phyloP scores from a whole-genome alignment of 495 filamentous ascomycete species.

The Parathielavia appendiculata region DNA sequence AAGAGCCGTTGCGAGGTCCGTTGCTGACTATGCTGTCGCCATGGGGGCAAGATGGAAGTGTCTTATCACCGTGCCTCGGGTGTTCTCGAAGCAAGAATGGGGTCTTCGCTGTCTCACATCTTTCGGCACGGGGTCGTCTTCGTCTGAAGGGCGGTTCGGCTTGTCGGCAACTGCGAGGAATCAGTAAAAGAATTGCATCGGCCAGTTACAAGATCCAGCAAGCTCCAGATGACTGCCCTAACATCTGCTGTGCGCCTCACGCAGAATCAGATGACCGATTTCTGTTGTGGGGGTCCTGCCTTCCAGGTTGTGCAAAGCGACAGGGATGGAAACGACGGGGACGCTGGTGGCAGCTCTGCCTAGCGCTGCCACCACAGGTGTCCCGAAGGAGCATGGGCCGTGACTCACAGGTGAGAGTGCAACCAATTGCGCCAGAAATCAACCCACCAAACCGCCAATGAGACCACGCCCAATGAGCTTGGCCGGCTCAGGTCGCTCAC shows the following conservation, averaged over 20 bases:
- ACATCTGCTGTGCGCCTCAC: not conserved
- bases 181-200: too few relatives aligned
- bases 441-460: conserved; percentile 1
- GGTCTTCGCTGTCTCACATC: too few relatives aligned
- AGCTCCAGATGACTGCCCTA: not conserved
- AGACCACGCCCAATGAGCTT: not conserved
- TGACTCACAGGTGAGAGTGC: conserved; percentile 3
- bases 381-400: not conserved
- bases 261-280: not conserved
- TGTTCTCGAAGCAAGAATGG: too few relatives aligned
- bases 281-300: conserved; percentile 9
- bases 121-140: too few relatives aligned
- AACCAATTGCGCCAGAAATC: conserved; percentile 1
- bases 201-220: too few relatives aligned
- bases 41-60: too few relatives aligned
- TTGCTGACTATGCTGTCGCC: too few relatives aligned
- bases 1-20: too few relatives aligned
- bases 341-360: conserved; percentile 5
- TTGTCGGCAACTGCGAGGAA: too few relatives aligned
- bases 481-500: not conserved
- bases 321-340: conserved; percentile 1
- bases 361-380: conserved; percentile 5
- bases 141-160: too few relatives aligned
- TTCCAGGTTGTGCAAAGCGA: not conserved
- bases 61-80: too few relatives aligned